Evolutionary conservation across 768 basidiomycete genomes (phyloP).

Genomic region (Lactarius vividus): DNA sequence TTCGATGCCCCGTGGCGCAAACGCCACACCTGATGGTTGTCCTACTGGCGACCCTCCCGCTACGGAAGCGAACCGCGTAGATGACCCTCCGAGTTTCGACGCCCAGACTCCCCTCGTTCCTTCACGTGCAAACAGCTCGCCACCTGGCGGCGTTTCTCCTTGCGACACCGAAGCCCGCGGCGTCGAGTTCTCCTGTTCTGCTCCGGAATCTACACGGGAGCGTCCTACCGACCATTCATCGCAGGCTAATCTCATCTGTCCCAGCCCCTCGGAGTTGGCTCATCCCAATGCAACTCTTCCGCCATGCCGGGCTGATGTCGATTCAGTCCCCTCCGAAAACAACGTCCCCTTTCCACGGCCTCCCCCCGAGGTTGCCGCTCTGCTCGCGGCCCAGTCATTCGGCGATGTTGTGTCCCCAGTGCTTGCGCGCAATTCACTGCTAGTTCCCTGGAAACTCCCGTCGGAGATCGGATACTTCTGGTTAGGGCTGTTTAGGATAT

Average conservation of each 20-base stretch:
- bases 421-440: conserved; percentile 22
- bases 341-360: background rate
- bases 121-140: background rate
- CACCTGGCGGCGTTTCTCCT: background rate
- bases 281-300: background rate
- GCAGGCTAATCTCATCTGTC: background rate
- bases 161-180: background rate
- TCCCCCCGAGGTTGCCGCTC: conserved; percentile 18
- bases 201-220: background rate
- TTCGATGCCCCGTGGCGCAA: background rate
- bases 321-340: background rate
- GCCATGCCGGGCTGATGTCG: background rate
- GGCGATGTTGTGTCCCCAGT: conserved; percentile 13
- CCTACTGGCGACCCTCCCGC: background rate
- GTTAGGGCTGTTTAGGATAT: conserved; percentile 25
- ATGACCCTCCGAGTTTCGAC: background rate
- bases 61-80: background rate
- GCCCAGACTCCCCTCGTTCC: background rate
- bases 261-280: background rate
- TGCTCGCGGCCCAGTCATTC: conserved; percentile 1
- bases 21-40: background rate
- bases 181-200: background rate
- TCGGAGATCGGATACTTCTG: conserved; percentile 25
- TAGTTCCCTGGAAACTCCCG: conserved; percentile 27
- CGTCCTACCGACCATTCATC: background rate